Conservation (phyloP, 805 yeast genomes). For the Yarrowia porcina region DNA sequence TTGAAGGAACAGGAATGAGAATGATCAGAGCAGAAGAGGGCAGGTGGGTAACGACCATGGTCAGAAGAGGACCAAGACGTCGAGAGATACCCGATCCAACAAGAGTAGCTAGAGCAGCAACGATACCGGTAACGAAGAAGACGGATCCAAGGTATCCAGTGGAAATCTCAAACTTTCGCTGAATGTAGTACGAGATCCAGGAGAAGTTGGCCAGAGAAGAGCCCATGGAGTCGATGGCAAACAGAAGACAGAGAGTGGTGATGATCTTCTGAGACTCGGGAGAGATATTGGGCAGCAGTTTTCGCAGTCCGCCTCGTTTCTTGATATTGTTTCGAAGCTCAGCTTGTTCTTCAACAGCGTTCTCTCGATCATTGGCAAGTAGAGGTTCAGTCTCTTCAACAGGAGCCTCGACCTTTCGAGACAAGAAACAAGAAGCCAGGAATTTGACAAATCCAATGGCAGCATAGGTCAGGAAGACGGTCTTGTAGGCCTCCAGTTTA, state of each 20-base stretch:
- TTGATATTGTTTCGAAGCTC: background rate
- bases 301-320: slow-evolving; percentile 1
- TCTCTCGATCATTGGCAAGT: slow-evolving; percentile 16
- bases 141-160: slow-evolving; percentile 62
- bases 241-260: slow-evolving; percentile 38
- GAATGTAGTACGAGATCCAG: slow-evolving; percentile 78
- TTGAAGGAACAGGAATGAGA: slow-evolving; percentile 49
- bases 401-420: slow-evolving; percentile 36
- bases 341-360: slow-evolving; percentile 4
- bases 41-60: slow-evolving; percentile 68
- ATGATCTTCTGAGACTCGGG: slow-evolving; percentile 33
- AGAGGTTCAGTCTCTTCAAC: slow-evolving; percentile 27
- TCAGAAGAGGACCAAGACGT: slow-evolving; percentile 68
- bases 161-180: slow-evolving; percentile 50
- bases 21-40: slow-evolving; percentile 68
- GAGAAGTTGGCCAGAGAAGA: slow-evolving; percentile 78
- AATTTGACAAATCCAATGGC: slow-evolving; percentile 50
- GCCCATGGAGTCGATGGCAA: slow-evolving; percentile 81
- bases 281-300: slow-evolving; percentile 32
- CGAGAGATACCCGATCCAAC: slow-evolving; percentile 45
- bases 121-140: slow-evolving; percentile 60
- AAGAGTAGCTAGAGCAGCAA: slow-evolving; percentile 61
- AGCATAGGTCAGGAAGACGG: slow-evolving; percentile 54
- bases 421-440: slow-evolving; percentile 44
- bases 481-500: slow-evolving; percentile 45